These are phyloP conservation scores for Hordeum marinum DNA, from an alignment of 176 grass and related monocot species.

Conservation along the genomic window DNA sequence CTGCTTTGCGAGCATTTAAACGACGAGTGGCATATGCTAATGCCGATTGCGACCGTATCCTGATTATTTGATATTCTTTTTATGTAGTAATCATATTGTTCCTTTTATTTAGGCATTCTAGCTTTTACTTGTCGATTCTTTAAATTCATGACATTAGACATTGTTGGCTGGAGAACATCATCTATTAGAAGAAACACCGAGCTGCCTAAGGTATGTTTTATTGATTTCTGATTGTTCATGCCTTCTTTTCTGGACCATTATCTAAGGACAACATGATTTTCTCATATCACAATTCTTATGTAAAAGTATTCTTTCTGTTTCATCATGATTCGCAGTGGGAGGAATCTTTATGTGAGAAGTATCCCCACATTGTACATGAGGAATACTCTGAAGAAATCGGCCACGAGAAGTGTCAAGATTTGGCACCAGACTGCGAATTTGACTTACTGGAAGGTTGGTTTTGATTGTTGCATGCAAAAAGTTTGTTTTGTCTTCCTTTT, in stretches of 20 bases:
- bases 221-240: background rate
- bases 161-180: constrained; percentile 98
- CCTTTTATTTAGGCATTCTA: background rate
- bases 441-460: constrained; percentile 75
- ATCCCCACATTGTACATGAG: constrained; percentile 88
- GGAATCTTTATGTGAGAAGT: constrained; percentile 51
- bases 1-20: constrained; percentile 66
- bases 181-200: constrained; percentile 88
- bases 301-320: background rate
- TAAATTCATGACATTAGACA: constrained; percentile 55
- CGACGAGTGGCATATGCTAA: constrained; percentile 72
- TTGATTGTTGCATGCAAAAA: background rate
- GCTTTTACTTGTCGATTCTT: constrained; percentile 20
- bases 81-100: background rate
- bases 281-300: background rate
- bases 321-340: constrained; percentile 50
- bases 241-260: background rate
- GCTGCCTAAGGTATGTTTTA: constrained; percentile 58
- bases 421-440: constrained; percentile 31
- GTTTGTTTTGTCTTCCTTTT: background rate
- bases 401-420: constrained; percentile 41
- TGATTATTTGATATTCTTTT: constrained; percentile 13
- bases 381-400: constrained; percentile 47
- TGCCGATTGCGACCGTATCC: constrained; percentile 88
- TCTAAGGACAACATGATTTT: background rate